Base-by-base conservation (phyloP, 2,329 filamentous ascomycete species). In the Fonsecaea pugnacius region DNA sequence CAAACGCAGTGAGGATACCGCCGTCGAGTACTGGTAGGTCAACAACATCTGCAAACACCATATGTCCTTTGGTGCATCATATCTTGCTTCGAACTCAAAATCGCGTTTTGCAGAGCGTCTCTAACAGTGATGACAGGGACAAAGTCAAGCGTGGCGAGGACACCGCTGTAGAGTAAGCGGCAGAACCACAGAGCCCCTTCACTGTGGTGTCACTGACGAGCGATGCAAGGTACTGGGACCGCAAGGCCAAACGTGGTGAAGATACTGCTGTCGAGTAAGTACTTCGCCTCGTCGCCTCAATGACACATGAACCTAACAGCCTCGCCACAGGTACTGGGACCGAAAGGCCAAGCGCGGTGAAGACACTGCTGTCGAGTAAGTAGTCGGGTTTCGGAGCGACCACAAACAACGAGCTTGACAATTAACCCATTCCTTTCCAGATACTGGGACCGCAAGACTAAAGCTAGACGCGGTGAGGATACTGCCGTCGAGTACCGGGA, bases 401-500 rank as follows among this genome's bases (percentile, higher is more conserved):
- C 38, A 43, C 33, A 9, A 12, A 8, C 33, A 35, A 35, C 35
- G 35, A 36, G 12, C 35, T 1, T 36, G 35, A 14, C 2, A 9
- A 18, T 18, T 48, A 2, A 27, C 43, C 1, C 10, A 18, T 48
- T 10, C 10, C 24, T 21, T 21, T 14, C 10, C 10, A 48, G 43
- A 48, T 54, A 54, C 51, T 54, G 51, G 51, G 51, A 54, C 32
- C 32, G 33, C 24, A 27, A 32, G 32, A 16, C 24, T 27, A 27
- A 27, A 18, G 51, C n/a, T 24, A 55, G 16, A 14, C 35, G 35
- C 12, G 35, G 35, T 4, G 35, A 36, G 12, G 52, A 55, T 10
- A 55, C 51, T 36, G 52, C 52, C 35, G 52, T 55, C 14, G 52
- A 55, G 52, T 55, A 48, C 24, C 18, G 43, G 43, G 43, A 48